These are phyloP conservation scores for Rhodotorula babjevae DNA, from an alignment of 768 basidiomycete species.

Conservation along the genomic window DNA sequence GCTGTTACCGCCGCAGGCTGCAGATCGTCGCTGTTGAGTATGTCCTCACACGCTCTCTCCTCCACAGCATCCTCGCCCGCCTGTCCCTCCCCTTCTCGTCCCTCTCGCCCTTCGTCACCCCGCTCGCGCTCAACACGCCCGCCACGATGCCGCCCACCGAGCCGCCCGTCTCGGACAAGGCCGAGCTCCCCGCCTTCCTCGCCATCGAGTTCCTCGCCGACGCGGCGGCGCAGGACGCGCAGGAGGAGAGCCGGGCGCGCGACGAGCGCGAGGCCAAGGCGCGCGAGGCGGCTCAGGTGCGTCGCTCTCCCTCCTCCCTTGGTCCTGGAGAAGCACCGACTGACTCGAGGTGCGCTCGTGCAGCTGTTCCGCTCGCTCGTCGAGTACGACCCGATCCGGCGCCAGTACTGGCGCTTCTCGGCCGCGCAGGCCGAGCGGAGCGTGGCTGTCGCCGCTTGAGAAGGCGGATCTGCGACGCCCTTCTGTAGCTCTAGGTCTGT, in stretches of 20 bases:
- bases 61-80: conserved; percentile 58
- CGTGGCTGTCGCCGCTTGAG: background rate
- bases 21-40: background rate
- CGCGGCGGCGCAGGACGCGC: conserved; percentile 12
- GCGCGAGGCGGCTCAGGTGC: conserved; percentile 26
- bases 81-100: conserved; percentile 58
- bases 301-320: background rate
- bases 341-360: background rate
- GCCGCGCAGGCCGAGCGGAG: conserved; percentile 24
- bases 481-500: background rate
- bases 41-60: background rate
- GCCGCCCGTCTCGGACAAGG: conserved; percentile 67
- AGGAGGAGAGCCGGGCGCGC: too few species aligned
- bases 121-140: conserved; percentile 54
- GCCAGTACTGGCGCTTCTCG: conserved; percentile 45
- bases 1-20: background rate
- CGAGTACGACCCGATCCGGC: conserved; percentile 45
- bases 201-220: conserved; percentile 78
- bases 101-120: conserved; percentile 59
- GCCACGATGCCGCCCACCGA: conserved; percentile 37
- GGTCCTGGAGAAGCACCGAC: background rate
- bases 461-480: background rate
- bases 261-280: conserved; percentile 1
- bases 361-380: conserved; percentile 18
- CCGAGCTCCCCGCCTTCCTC: conserved; percentile 68